Base-by-base conservation (phyloP, 169 alveolate species). In the Eimeria falciformis region DNA sequence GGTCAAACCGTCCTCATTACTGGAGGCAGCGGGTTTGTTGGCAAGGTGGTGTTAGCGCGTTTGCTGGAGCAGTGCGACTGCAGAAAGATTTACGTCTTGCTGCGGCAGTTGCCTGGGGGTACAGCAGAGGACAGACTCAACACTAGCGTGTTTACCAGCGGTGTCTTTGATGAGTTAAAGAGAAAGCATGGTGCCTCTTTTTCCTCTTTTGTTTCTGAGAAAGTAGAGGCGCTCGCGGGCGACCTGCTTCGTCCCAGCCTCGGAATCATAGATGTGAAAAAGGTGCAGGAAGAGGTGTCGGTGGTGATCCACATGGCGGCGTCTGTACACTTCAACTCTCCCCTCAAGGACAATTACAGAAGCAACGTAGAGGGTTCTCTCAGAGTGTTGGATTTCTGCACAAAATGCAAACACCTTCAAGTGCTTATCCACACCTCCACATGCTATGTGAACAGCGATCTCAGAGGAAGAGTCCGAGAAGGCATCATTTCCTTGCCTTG, bases 361-460 rank as follows among this genome's bases (percentile, higher is more conserved):
- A 82, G 90, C 68, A 82, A 82, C 55, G 90, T 82, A 62, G 90
- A 82, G 53, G 90, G 90, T 5, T 33, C 90, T 6, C 25, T 82
- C 79, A 50, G 90, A 29, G 45, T 82, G 3, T 27, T 82, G 47
- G 78, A 82, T 4, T 82, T 82, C 43, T 66, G 77, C 78, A 56
- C 40, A 14, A n/a, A 62, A 9, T 82, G 90, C 37, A 14, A 18
- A 12, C 43, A 33, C 55, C 75, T 82, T 14, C 90, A 82, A 23
- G 90, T 82, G 29, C 43, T 82, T 14, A 62, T 82, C 11, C 90
- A 82, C 45, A 82, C 90, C 2, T 82, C 90, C 17, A 56, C 90
- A 1, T 82, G 90, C 78, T 82, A 82, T 53, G 90, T 56, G 4
- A 55, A 82, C 62, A 50, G 77, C 78, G 90, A 82, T 23, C 78